These are phyloP conservation scores for Neurospora africana DNA, from an alignment of 495 filamentous ascomycete genomes.

Conservation along the genomic window DNA sequence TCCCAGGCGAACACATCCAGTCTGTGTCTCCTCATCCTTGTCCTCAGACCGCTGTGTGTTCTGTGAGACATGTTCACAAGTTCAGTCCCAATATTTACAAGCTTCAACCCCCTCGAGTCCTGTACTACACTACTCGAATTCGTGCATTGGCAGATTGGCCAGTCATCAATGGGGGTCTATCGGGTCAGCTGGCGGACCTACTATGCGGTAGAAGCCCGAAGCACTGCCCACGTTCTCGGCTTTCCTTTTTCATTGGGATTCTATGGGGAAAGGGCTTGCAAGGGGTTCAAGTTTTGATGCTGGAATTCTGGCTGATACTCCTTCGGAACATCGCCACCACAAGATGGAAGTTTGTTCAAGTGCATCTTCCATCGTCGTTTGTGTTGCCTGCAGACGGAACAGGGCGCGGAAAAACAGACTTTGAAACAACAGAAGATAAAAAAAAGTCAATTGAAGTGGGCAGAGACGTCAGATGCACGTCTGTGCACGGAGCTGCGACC, in stretches of 20 bases:
- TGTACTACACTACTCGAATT: neutral
- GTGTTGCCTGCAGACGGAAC: neutral
- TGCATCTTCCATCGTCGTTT: neutral
- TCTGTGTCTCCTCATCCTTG: neutral
- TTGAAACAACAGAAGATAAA: neutral
- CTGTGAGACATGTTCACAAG: neutral
- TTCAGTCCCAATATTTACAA: neutral
- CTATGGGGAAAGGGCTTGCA: neutral
- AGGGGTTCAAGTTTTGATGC: neutral
- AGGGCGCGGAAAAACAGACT: neutral
- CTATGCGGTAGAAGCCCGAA: neutral
- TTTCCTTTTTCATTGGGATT: neutral
- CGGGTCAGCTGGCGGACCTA: neutral
- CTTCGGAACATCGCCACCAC: neutral
- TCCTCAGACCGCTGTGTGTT: neutral
- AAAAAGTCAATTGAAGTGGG: neutral
- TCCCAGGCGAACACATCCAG: neutral
- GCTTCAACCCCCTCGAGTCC: neutral
- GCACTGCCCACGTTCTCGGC: neutral
- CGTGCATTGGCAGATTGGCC: neutral
- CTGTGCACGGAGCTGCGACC: neutral
- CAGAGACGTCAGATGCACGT: neutral
- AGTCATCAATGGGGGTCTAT: neutral
- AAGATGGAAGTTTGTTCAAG: neutral
- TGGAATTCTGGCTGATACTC: neutral